A percentile compares a stretch with the other conserved stretches of the same genome.
Conservation (phyloP, 2,329 filamentous ascomycete genomes). For the Ambrosiella xylebori region DNA sequence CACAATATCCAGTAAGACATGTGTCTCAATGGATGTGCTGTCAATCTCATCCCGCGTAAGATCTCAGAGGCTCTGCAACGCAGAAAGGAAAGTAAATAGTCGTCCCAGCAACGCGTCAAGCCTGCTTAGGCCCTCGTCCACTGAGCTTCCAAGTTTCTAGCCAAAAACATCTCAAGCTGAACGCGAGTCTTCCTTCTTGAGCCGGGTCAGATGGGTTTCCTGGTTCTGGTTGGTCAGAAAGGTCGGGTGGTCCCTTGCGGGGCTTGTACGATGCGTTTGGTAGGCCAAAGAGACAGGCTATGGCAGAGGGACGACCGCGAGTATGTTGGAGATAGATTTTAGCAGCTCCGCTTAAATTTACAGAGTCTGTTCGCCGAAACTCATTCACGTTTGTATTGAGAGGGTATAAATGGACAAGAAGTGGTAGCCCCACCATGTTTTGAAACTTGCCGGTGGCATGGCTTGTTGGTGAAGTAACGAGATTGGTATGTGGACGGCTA, state of each 20-base stretch:
- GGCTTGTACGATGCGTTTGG: too few relatives aligned
- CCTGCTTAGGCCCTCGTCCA: constrained; percentile 5
- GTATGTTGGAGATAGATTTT: neutral
- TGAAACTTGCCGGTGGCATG: neutral
- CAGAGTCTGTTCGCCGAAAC: neutral
- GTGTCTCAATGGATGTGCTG: neutral
- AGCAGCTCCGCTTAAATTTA: neutral
- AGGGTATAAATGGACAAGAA: neutral
- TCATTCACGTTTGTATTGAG: neutral
- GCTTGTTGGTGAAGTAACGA: neutral
- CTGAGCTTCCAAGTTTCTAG: neutral
- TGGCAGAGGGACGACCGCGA: too few relatives aligned
- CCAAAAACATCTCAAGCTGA: constrained; percentile 2
- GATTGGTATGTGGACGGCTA: neutral
- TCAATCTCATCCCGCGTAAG: neutral
- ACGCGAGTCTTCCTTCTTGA: neutral
- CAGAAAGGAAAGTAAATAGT: constrained; percentile 8
- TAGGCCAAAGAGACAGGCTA: too few relatives aligned
- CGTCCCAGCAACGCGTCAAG: constrained; percentile 2
- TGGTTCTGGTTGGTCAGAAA: neutral
- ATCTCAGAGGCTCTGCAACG: neutral
- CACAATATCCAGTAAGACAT: neutral
- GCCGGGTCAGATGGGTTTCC: neutral
- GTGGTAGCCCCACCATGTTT: neutral
- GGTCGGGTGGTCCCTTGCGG: neutral